Percentiles rank a stretch among this genome's conserved stretches.
phyloP scores from a whole-genome alignment of 805 yeast species.

The Myxozyma vanderwaltii region DNA sequence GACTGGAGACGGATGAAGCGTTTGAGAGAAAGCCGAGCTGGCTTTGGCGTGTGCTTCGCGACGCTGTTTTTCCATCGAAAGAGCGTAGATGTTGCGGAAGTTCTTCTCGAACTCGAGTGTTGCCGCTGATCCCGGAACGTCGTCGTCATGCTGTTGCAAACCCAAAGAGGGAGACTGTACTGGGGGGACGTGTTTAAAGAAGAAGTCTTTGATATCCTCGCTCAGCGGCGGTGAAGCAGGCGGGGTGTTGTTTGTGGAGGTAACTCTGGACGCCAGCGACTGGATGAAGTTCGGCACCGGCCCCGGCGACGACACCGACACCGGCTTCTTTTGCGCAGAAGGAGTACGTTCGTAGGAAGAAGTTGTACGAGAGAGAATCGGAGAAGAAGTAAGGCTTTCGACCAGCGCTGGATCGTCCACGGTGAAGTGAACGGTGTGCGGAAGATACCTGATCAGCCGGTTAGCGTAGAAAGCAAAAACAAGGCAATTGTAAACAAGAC shows the following conservation, averaged over 20 bases:
- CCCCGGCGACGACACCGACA: slow-evolving; percentile 16
- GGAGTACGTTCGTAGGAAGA: slow-evolving; percentile 17
- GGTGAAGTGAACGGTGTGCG: slow-evolving; percentile 36
- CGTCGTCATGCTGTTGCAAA: slow-evolving; percentile 1
- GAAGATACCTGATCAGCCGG: slow-evolving; percentile 29
- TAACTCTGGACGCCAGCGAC: slow-evolving; percentile 33
- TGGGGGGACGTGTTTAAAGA: slow-evolving; percentile 20
- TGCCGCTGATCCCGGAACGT: not conserved
- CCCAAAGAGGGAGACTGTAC: not conserved
- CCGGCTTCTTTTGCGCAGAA: slow-evolving; percentile 5
- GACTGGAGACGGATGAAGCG: not conserved
- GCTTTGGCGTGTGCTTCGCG: not conserved
- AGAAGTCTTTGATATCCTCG: slow-evolving; percentile 25
- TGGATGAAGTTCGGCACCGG: slow-evolving; percentile 28
- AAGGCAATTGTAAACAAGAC: not conserved
- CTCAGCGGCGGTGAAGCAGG: slow-evolving; percentile 32
- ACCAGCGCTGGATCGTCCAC: slow-evolving; percentile 32
- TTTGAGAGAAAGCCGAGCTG: not conserved
- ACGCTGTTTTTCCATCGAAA: slow-evolving; percentile 8
- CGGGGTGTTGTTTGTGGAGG: slow-evolving; percentile 32
- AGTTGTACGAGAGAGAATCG: slow-evolving; percentile 24
- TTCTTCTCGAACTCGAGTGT: slow-evolving; percentile 20
- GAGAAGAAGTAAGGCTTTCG: slow-evolving; percentile 18
- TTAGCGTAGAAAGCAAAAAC: not conserved
- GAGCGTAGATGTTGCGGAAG: slow-evolving; percentile 16